These are phyloP conservation scores for Calocybe gangraenosa DNA, from an alignment of 768 basidiomycete species.

Conservation along the genomic window DNA sequence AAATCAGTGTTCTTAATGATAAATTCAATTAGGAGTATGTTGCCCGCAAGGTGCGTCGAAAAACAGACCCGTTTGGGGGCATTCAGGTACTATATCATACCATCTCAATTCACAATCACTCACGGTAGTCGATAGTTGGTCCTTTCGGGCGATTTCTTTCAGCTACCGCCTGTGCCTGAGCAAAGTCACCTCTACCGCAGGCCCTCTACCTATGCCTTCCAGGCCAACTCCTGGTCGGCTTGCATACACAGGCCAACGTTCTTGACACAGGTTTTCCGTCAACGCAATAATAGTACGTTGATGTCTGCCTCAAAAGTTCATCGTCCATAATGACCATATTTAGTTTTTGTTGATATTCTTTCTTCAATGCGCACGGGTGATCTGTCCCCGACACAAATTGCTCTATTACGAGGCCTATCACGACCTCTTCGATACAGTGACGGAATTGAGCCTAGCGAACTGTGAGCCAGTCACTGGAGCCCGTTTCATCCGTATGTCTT, in stretches of 20 bases:
- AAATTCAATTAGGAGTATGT: slow-evolving; percentile 30
- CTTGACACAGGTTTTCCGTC: slow-evolving; percentile 68
- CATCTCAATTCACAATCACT: background rate
- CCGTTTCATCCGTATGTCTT: background rate
- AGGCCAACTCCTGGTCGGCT: slow-evolving; percentile 54
- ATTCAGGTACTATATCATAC: slow-evolving; percentile 44
- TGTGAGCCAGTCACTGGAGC: slow-evolving; percentile 50
- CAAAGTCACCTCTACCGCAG: slow-evolving; percentile 32
- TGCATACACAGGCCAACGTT: slow-evolving; percentile 44
- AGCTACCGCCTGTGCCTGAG: slow-evolving; percentile 70
- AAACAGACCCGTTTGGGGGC: slow-evolving; percentile 55
- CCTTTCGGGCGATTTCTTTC: slow-evolving; percentile 77
- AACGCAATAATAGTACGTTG: slow-evolving; percentile 51
- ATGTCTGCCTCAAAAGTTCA: no score
- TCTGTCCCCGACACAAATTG: slow-evolving; percentile 50
- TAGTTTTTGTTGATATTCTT: slow-evolving; percentile 81
- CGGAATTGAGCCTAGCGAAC: slow-evolving; percentile 74
- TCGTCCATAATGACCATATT: background rate
- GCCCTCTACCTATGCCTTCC: slow-evolving; percentile 58
- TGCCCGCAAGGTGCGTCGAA: slow-evolving; percentile 36
- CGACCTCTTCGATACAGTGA: slow-evolving; percentile 61
- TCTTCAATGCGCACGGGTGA: slow-evolving; percentile 82
- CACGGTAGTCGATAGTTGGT: slow-evolving; percentile 43
- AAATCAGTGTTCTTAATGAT: slow-evolving; percentile 27
- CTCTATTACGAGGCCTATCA: slow-evolving; percentile 48